Percentiles rank a stretch among this genome's conserved stretches.
Evolutionary conservation across 139 green algal genomes (phyloP).

Genomic region (Deuterostichococcus epilithicus): DNA sequence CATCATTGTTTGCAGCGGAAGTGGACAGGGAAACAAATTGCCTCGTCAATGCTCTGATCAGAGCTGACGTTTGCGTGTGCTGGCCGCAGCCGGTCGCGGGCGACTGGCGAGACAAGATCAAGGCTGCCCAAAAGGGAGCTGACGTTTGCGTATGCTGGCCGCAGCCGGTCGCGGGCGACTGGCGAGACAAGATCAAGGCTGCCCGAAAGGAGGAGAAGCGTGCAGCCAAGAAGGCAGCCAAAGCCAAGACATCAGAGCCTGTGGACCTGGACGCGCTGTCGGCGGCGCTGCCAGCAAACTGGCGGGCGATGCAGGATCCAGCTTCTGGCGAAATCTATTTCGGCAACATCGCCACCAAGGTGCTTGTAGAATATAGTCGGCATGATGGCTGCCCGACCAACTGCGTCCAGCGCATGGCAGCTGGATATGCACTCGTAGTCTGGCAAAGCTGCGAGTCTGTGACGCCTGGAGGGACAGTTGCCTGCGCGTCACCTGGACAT

Average conservation of each 20-base stretch:
- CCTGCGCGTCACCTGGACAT: too few species aligned
- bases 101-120: slow-evolving; percentile 42
- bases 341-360: slow-evolving; percentile 62
- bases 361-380: slow-evolving; percentile 17
- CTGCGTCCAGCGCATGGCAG: too few species aligned
- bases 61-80: too few species aligned
- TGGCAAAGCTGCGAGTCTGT: too few species aligned
- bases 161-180: slow-evolving; percentile 46
- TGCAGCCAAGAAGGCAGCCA: slow-evolving; percentile 9
- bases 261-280: slow-evolving; percentile 55
- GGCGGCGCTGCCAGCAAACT: slow-evolving; percentile 49
- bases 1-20: neutral
- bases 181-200: slow-evolving; percentile 33
- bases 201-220: slow-evolving; percentile 11
- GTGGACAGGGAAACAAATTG: neutral
- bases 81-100: slow-evolving; percentile 34
- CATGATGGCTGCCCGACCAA: too few species aligned
- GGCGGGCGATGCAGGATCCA: slow-evolving; percentile 65
- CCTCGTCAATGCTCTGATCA: too few species aligned
- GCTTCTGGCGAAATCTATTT: slow-evolving; percentile 55
- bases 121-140: slow-evolving; percentile 23
- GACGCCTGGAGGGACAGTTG: too few species aligned
- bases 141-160: neutral
- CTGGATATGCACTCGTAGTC: too few species aligned
- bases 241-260: neutral